phyloP scores from a whole-genome alignment of 1,284 basidiomycete genomes.

The Grifola frondosa region DNA sequence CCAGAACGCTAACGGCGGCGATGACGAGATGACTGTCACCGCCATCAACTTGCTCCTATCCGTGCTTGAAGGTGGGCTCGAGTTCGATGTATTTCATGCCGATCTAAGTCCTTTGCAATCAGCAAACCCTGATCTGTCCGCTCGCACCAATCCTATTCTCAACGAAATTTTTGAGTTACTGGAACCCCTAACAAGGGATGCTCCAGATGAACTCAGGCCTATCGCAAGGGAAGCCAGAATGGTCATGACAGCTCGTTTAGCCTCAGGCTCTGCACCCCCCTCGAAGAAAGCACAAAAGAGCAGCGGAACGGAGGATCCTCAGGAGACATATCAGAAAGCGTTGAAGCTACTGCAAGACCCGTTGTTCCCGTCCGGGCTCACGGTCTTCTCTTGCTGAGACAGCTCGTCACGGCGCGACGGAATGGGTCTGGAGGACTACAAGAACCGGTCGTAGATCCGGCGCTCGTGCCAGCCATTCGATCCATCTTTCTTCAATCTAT shows the following conservation, averaged over 20 bases:
- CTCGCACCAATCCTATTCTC: constrained; percentile 59
- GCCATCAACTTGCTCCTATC: constrained; percentile 78
- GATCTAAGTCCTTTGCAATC: too few relatives aligned
- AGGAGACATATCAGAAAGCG: constrained; percentile 82
- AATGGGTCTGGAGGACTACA: constrained; percentile 20
- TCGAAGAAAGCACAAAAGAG: constrained; percentile 32
- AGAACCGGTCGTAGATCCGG: constrained; percentile 44
- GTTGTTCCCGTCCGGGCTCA: constrained; percentile 94
- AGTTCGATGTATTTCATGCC: neutral
- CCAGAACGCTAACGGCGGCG: too few relatives aligned
- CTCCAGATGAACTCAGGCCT: constrained; percentile 49
- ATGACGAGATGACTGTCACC: constrained; percentile 72
- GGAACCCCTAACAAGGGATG: constrained; percentile 50
- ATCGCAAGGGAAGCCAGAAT: constrained; percentile 78
- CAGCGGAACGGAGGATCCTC: constrained; percentile 36
- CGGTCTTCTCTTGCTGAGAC: constrained; percentile 81
- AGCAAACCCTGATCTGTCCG: constrained; percentile 75
- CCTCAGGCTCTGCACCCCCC: constrained; percentile 47
- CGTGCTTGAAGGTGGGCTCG: constrained; percentile 71
- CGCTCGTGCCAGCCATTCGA: constrained; percentile 80
- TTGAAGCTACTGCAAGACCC: constrained; percentile 89
- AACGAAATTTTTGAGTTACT: constrained; percentile 71
- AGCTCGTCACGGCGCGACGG: constrained; percentile 55
- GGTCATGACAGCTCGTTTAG: constrained; percentile 77
- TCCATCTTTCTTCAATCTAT: constrained; percentile 86